A percentile compares a stretch with the other conserved stretches of the same genome.
phyloP scores from a whole-genome alignment of 129 eudicot genomes.

The Centella asiatica region DNA sequence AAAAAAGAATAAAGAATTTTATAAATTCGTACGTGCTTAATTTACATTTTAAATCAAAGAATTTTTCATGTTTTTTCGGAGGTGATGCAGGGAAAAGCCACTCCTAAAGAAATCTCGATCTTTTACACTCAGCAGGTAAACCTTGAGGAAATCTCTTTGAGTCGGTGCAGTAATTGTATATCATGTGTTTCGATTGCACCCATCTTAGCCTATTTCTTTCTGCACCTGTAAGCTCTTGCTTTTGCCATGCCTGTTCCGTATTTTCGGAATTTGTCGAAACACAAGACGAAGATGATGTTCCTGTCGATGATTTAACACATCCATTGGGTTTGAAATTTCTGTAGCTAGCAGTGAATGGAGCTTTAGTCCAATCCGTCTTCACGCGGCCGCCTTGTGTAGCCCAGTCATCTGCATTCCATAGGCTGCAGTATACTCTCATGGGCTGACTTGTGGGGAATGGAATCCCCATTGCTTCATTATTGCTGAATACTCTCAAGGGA shows the following conservation, averaged over 20 bases:
- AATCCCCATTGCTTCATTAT: constrained; percentile 15
- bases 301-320: background rate
- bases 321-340: constrained; percentile 6
- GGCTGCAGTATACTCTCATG: constrained; percentile 23
- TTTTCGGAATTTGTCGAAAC: no score
- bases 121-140: constrained; percentile 1
- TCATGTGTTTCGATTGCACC: constrained; percentile 8
- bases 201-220: constrained; percentile 4
- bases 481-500: constrained; percentile 24
- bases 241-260: no score
- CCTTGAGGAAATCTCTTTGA: background rate
- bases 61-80: no score
- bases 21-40: no score
- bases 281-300: no score
- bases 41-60: no score
- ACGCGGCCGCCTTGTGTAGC: constrained; percentile 21
- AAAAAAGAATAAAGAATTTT: no score
- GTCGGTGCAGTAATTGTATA: constrained; percentile 8
- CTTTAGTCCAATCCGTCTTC: constrained; percentile 21
- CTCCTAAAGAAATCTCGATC: background rate
- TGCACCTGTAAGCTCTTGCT: background rate
- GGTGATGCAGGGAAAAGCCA: no score
- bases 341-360: constrained; percentile 18
- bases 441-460: constrained; percentile 21
- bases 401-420: constrained; percentile 31